Evolutionary conservation across 805 yeast species (phyloP).

Genomic region (Isabelozyma rhagii): DNA sequence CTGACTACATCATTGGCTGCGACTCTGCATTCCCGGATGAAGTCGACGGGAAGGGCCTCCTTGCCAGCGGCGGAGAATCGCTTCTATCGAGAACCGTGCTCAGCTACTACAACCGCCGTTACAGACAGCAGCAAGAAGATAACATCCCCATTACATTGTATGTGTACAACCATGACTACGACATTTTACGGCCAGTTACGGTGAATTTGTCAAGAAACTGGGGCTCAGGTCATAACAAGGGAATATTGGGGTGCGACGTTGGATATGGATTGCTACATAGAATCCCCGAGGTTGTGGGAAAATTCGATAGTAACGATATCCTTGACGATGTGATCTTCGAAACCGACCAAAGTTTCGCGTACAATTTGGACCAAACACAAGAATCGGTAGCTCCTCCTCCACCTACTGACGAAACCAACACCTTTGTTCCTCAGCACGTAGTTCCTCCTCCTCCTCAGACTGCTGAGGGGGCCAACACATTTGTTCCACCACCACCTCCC

Average conservation of each 20-base stretch:
- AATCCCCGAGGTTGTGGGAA: conserved; percentile 65
- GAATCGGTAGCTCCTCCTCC: background rate
- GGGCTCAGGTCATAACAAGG: conserved; percentile 64
- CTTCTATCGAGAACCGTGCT: conserved; percentile 65
- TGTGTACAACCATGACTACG: conserved; percentile 86
- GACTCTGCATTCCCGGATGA: conserved; percentile 61
- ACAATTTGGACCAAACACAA: background rate
- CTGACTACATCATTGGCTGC: conserved; percentile 82
- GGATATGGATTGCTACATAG: conserved; percentile 90
- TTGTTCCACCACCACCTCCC: conserved; percentile 16
- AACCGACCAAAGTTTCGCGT: conserved; percentile 11
- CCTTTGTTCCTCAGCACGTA: conserved; percentile 6
- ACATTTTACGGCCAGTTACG: conserved; percentile 80
- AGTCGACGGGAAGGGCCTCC: conserved; percentile 51
- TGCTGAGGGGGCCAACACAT: background rate
- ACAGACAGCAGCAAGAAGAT: conserved; percentile 29
- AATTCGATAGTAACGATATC: conserved; percentile 38
- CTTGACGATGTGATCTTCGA: conserved; percentile 35
- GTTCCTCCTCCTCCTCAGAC: conserved; percentile 5
- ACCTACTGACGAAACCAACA: background rate
- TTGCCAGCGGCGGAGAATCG: conserved; percentile 86
- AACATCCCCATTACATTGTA: conserved; percentile 38
- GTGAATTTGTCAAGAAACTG: conserved; percentile 63
- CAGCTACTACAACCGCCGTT: conserved; percentile 50
- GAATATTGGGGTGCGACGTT: conserved; percentile 88